Percentiles rank a stretch among this genome's conserved stretches.
Evolutionary conservation across 352 stramenopile species (phyloP).

Genomic region (Phytophthora boehmeriae): DNA sequence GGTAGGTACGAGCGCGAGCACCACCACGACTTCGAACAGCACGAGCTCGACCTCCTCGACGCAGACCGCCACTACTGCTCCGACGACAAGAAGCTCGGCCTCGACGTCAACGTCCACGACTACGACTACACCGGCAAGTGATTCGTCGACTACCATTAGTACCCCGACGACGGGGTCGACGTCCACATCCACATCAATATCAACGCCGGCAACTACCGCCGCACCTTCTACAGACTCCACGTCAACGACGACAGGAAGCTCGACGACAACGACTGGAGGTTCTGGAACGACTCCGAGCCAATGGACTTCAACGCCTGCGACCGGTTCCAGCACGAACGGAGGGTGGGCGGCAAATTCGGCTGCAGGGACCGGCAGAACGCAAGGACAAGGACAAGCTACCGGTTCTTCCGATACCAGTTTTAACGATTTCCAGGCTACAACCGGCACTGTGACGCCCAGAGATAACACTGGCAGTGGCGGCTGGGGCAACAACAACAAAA

Average conservation of each 20-base stretch:
- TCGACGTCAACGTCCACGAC: slow-evolving; percentile 12
- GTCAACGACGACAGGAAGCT: slow-evolving; percentile 5
- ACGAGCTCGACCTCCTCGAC: slow-evolving; percentile 14
- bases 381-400: slow-evolving; percentile 5
- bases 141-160: slow-evolving; percentile 2
- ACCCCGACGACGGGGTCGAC: slow-evolving; percentile 8
- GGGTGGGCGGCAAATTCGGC: slow-evolving; percentile 12
- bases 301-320: slow-evolving; percentile 7
- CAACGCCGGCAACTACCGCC: slow-evolving; percentile 3
- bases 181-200: slow-evolving; percentile 5
- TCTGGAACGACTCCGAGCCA: slow-evolving; percentile 9
- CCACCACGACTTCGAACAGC: slow-evolving; percentile 19
- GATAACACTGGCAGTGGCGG: slow-evolving; percentile 14
- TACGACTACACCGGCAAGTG: slow-evolving; percentile 18
- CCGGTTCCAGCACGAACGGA: slow-evolving; percentile 13
- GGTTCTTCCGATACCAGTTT: slow-evolving; percentile 14
- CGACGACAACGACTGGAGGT: slow-evolving; percentile 1
- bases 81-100: neutral
- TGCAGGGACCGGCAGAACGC: slow-evolving; percentile 5
- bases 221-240: slow-evolving; percentile 15
- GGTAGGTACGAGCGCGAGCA: slow-evolving; percentile 15
- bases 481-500: slow-evolving; percentile 16
- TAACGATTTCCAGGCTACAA: slow-evolving; percentile 21
- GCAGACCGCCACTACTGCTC: slow-evolving; percentile 10
- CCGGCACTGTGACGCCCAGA: slow-evolving; percentile 20